These are phyloP conservation scores for Penicillium sp. DNA, from an alignment of 2,329 filamentous ascomycete species.

Conservation along the genomic window DNA sequence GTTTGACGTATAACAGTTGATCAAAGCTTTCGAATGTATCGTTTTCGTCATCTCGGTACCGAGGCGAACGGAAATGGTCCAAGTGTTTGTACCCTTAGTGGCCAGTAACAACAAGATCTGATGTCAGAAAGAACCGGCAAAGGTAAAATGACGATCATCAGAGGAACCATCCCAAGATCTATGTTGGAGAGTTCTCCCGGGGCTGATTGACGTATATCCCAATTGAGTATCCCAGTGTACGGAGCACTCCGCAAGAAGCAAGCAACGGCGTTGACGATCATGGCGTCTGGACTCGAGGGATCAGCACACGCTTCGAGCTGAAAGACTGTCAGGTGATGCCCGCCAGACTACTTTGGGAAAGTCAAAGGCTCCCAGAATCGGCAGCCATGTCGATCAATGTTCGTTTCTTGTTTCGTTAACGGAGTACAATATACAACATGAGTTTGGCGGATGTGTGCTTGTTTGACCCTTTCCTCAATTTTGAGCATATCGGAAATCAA, in stretches of 20 bases:
- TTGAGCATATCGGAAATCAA: not conserved
- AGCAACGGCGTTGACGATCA: slow-evolving; percentile 4
- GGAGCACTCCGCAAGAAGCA: not conserved
- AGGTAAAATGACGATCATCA: slow-evolving; percentile 1
- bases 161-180: not conserved
- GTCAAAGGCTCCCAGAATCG: not conserved
- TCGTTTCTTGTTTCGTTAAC: not conserved
- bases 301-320: slow-evolving; percentile 3
- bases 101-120: not conserved
- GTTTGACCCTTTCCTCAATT: not conserved
- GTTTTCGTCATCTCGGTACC: not conserved
- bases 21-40: not conserved
- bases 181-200: not conserved
- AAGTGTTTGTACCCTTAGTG: not conserved
- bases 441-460: not conserved
- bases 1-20: not conserved
- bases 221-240: not conserved
- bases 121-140: not conserved
- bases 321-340: slow-evolving; percentile 1
- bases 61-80: not conserved
- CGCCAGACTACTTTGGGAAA: slow-evolving; percentile 6
- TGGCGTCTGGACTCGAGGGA: slow-evolving; percentile 4
- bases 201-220: not conserved
- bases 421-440: not conserved
- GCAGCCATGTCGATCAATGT: slow-evolving; percentile 1